Conservation (phyloP, 2,329 filamentous ascomycete species). For the Ophiocordyceps camponoti-leonardi region DNA sequence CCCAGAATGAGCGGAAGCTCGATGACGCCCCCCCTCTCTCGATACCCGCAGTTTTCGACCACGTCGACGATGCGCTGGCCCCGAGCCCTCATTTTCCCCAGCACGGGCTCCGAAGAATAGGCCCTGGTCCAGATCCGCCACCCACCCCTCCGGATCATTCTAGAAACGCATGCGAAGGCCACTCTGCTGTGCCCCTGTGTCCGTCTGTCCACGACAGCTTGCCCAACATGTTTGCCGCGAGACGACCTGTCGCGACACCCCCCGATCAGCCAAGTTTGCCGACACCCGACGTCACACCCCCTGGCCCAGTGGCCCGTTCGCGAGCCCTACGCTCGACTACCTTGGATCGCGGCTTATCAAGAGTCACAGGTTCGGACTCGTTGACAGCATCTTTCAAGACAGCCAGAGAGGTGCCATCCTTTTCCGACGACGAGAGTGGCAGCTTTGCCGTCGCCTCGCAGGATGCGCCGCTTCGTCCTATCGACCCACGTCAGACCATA, state of each 20-base stretch:
- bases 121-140: slow-evolving; percentile 32
- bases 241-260: slow-evolving; percentile 37
- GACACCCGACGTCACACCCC: slow-evolving; percentile 61
- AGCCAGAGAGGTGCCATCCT: slow-evolving; percentile 45
- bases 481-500: slow-evolving; percentile 1
- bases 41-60: slow-evolving; percentile 7
- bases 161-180: slow-evolving; percentile 35
- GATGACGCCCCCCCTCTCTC: slow-evolving; percentile 6
- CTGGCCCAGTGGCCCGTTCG: slow-evolving; percentile 28
- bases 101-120: slow-evolving; percentile 23
- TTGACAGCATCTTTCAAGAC: slow-evolving; percentile 56
- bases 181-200: slow-evolving; percentile 23
- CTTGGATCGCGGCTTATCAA: slow-evolving; percentile 31
- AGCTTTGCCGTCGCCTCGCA: slow-evolving; percentile 13
- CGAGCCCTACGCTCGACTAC: slow-evolving; percentile 27
- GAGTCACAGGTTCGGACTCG: slow-evolving; percentile 40
- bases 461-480: not conserved
- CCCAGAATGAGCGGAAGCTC: slow-evolving; percentile 10
- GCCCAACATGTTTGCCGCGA: slow-evolving; percentile 19
- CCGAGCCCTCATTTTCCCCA: slow-evolving; percentile 22
- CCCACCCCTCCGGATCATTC: slow-evolving; percentile 48
- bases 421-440: slow-evolving; percentile 41
- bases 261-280: slow-evolving; percentile 50
- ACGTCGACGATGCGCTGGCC: slow-evolving; percentile 12
- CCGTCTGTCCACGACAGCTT: slow-evolving; percentile 18